These are phyloP conservation scores for Entomortierella chlamydospora DNA, from an alignment of 192 early-diverging fungal genomes.

Conservation along the genomic window DNA sequence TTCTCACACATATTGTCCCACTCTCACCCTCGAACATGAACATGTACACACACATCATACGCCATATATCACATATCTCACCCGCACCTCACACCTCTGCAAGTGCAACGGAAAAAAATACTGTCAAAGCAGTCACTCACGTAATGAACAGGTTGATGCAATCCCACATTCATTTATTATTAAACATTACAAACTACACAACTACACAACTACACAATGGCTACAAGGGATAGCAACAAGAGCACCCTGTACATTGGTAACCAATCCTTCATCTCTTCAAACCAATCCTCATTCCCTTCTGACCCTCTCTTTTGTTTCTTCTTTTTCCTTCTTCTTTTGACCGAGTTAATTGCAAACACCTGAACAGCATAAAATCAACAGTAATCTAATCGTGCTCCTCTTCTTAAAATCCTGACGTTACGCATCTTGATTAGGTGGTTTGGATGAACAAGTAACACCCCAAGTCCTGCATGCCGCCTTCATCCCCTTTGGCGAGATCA, in stretches of 20 bases:
- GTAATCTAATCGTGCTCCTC: not conserved
- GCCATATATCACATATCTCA: no score
- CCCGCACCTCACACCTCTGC: no score
- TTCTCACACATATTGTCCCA: no score
- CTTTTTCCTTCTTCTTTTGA: no score
- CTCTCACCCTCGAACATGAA: no score
- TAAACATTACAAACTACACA: not conserved
- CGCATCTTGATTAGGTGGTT: constrained; percentile 67
- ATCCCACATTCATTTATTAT: no score
- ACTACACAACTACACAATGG: constrained; percentile 15
- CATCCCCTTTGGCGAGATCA: constrained; percentile 96
- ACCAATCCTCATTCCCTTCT: not conserved
- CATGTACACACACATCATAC: no score
- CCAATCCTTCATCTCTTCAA: no score
- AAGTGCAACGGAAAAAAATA: no score
- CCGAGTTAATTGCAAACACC: not conserved
- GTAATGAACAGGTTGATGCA: no score
- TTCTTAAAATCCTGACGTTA: not conserved
- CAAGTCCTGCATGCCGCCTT: constrained; percentile 88
- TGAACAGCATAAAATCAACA: not conserved
- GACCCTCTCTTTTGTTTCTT: not conserved
- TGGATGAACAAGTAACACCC: constrained; percentile 84
- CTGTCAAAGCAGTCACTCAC: no score
- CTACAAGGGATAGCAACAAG: constrained; percentile 36
- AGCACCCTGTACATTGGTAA: constrained; percentile 49